These are phyloP conservation scores for Diaporthe helianthi DNA, from an alignment of 2,329 filamentous ascomycete genomes.

Conservation along the genomic window DNA sequence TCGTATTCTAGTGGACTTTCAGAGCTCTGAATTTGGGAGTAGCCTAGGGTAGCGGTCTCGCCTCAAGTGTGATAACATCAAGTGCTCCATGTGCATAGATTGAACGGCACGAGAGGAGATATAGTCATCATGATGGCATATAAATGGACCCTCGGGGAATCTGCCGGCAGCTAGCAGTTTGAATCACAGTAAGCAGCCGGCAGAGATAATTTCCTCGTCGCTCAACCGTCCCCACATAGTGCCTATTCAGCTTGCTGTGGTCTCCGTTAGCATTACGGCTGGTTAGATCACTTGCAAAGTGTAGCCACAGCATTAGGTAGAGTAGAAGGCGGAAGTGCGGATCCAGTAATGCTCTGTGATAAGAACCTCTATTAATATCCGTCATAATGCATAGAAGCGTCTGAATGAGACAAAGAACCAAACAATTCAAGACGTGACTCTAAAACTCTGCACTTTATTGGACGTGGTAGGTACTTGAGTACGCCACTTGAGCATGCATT, in stretches of 20 bases:
- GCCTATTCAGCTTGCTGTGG: background rate
- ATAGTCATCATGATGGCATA: background rate
- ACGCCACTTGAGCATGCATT: background rate
- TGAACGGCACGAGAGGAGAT: background rate
- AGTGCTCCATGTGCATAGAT: no score
- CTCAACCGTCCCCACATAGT: background rate
- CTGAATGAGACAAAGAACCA: background rate
- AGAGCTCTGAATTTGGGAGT: background rate
- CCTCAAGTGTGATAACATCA: background rate
- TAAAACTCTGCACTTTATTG: background rate
- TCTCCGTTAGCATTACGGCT: background rate
- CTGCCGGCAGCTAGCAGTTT: background rate
- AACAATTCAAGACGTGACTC: background rate
- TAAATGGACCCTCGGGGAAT: background rate
- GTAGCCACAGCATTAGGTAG: background rate
- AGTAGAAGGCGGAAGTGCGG: background rate
- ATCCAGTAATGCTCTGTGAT: background rate
- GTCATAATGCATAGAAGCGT: background rate
- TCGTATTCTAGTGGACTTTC: background rate
- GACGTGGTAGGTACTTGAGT: background rate
- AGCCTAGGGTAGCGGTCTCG: background rate
- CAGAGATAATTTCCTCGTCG: background rate
- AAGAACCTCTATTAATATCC: background rate
- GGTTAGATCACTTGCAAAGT: background rate
- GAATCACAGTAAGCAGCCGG: background rate